Base-by-base conservation (phyloP, 495 filamentous ascomycete genomes). In the Penicillium nucicola region DNA sequence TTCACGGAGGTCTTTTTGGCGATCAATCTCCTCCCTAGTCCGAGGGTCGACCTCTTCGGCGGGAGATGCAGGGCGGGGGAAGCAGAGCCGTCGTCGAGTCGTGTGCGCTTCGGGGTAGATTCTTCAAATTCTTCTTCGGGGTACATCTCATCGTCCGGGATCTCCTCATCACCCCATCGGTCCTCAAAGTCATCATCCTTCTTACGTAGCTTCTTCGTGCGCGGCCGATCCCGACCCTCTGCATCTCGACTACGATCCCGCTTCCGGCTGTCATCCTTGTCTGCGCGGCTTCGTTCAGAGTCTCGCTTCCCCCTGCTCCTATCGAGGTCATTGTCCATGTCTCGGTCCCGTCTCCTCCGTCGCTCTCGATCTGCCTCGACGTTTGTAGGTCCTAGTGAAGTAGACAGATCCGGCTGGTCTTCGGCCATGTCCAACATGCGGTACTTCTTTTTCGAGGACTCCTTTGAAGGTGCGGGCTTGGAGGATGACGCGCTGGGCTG, bases 401-500 rank as follows among this genome's bases (percentile, higher is more conserved):
- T 48, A 34, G 56, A 49, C 0, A 62, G 38, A 9, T 66, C 69
- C 32, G 48, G 56, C 19, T 80, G 74, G 5, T 86, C 86, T 23
- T 89, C 88, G 39, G 86, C 87, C 90, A 95, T 95, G 10, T 90
- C 85, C 33, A 95, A 74, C 18, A 95, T 77, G 9, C 84, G 79
- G 66, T 95, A 95, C 58, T 83, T 86, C 68, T 90, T 93, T 60
- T 70, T 77, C 39, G 62, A 47, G 1, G 61, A 57, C 48, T 63
- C 60, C 32, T 51, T 56, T 12, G 46, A 46, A 20, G 49, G 23
- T 30, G 55, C 19, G 19, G 39, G 42, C 25, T 51, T 52, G 22
- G 54, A 18, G 3, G 31, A 13, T 6, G 53, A 38, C 10, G 46
- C 41, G 17, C 30, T 55, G 25, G 58, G 43, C 33, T 48, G 41